These are phyloP conservation scores for Epichloe coenophiala DNA, from an alignment of 2,329 filamentous ascomycete species.

Conservation along the genomic window DNA sequence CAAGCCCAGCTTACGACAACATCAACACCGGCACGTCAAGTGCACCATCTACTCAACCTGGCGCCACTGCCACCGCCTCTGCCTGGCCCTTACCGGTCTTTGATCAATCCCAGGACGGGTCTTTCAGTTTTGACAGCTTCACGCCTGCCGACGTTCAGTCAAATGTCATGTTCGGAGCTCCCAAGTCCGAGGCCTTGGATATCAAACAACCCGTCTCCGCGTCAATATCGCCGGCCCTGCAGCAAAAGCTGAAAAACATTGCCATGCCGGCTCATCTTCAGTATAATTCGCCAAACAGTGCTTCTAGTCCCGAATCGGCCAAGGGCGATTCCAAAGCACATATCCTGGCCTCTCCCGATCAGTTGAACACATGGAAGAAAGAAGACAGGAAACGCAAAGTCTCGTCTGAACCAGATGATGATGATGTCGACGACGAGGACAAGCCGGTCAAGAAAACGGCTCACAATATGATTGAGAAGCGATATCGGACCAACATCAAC, in stretches of 20 bases:
- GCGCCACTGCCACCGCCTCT: conserved; percentile 19
- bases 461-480: conserved; percentile 97
- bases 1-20: conserved; percentile 33
- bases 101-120: conserved; percentile 19
- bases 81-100: conserved; percentile 23
- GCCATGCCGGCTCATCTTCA: conserved; percentile 51
- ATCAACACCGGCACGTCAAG: conserved; percentile 25
- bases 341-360: conserved; percentile 47
- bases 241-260: conserved; percentile 48
- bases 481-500: conserved; percentile 90
- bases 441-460: conserved; percentile 72
- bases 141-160: conserved; percentile 22
- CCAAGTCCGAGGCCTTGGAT: conserved; percentile 1
- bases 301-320: conserved; percentile 43
- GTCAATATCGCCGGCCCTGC: conserved; percentile 32
- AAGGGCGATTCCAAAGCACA: conserved; percentile 32
- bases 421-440: conserved; percentile 43
- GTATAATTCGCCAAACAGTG: conserved; percentile 45
- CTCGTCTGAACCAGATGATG: conserved; percentile 37
- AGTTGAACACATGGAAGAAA: conserved; percentile 29
- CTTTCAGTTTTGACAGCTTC: conserved; percentile 20
- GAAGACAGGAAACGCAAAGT: conserved; percentile 55
- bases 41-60: conserved; percentile 18
- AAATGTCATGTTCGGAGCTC: conserved; percentile 17
- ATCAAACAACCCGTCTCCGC: conserved; percentile 8